Base-by-base conservation (phyloP, 805 yeast species). In the Candida pseudoglaebosa region DNA sequence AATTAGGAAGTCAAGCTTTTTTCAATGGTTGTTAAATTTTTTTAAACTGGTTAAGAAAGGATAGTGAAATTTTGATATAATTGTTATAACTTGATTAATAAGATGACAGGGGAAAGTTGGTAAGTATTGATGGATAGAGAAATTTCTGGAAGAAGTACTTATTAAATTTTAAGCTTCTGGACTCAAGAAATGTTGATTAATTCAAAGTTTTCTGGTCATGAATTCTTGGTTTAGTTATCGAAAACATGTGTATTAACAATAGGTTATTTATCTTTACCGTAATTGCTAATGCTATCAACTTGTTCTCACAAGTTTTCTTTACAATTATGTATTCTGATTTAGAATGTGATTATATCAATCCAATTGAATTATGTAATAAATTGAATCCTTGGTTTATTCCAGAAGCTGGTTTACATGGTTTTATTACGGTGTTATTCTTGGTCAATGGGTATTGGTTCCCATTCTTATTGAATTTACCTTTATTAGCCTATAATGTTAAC, bases 321-420 rank as follows among this genome's bases (percentile, higher is more conserved):
- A 88, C 96, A 36, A 89, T 90, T 65, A 81, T 89, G 83, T 91
- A 85, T 71, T 85, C 95, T 48, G 98, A 90, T 66, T 75, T 90
- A 62, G 98, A 87, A 65, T 82, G 90, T 57, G 99, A 93, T 65
- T 93, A 91, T 73, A 90, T 91, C 69, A 93, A 91, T 64, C 98
- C 98, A 41, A 88, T 91, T 60, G 98, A 91, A 67, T 75, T 93
- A 53, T 93, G 99, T 70, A 87, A 87, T 69, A 83, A 86, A 56
- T 78, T 93, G 59, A 93, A 93, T 73, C 81, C 84, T 52, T 81
- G 86, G 67, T 81, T 91, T 52, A 71, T 84, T 29, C 97, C 97
- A 35, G 98, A 93, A 66, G 96, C 95, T 19, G 81, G 73, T 3
- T 65, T 86, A 42, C 97, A 91, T 54, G 93, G 75, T 2, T 68